Evolutionary conservation across 1,284 basidiomycete species (phyloP).

Genomic region (Tremellales sp.): DNA sequence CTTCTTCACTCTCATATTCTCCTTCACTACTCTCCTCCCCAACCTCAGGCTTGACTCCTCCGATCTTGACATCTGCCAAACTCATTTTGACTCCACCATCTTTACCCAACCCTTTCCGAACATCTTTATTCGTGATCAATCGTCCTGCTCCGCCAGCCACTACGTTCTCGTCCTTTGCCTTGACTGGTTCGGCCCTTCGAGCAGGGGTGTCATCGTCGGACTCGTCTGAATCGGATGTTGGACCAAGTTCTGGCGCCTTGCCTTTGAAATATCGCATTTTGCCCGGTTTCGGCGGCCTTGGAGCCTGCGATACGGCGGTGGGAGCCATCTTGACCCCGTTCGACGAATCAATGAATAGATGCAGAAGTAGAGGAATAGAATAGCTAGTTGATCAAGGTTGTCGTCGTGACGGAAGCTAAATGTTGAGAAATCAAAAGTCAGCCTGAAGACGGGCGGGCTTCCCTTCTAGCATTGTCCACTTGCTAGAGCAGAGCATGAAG

Average conservation of each 20-base stretch:
- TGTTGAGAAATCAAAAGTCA: too few relatives aligned
- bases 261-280: conserved; percentile 44
- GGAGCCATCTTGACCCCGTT: not conserved
- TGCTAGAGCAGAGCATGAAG: too few relatives aligned
- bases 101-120: conserved; percentile 4
- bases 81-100: conserved; percentile 17
- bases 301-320: not conserved
- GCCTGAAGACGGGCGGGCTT: too few relatives aligned
- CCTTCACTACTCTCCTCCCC: conserved; percentile 12
- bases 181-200: conserved; percentile 9
- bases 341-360: not conserved
- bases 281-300: conserved; percentile 8
- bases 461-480: too few relatives aligned
- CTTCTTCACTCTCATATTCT: conserved; percentile 9
- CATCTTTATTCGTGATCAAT: conserved; percentile 23
- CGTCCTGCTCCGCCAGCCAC: conserved; percentile 47
- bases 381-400: too few relatives aligned
- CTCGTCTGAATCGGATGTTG: conserved; percentile 24
- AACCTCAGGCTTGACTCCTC: conserved; percentile 26
- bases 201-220: conserved; percentile 21
- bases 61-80: conserved; percentile 36
- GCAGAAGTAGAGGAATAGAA: not conserved
- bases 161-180: conserved; percentile 17
- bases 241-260: conserved; percentile 35
- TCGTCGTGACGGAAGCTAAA: too few relatives aligned